A percentile compares a stretch with the other conserved stretches of the same genome.
Conservation (phyloP, 768 basidiomycete species). For the Mycena polygramma region DNA sequence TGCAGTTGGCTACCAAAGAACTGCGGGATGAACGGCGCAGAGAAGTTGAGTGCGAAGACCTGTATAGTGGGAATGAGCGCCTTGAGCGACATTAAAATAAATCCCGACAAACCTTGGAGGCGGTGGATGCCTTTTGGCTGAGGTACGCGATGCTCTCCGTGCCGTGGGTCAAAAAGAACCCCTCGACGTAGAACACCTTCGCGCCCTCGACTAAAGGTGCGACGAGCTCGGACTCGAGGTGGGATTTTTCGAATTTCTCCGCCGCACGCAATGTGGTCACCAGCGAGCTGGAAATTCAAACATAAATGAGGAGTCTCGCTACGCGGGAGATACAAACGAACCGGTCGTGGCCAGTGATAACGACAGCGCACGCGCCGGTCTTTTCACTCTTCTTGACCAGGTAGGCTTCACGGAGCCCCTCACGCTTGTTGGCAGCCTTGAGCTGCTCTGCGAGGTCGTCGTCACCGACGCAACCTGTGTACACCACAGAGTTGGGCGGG, state of each 20-base stretch:
- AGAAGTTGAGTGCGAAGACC: constrained; percentile 94
- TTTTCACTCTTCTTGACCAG: constrained; percentile 88
- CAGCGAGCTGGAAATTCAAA: constrained; percentile 72
- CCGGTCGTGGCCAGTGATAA: constrained; percentile 95
- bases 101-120: constrained; percentile 72
- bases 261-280: constrained; percentile 93
- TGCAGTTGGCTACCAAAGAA: constrained; percentile 91
- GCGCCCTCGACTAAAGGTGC: constrained; percentile 84
- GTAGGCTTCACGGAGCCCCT: constrained; percentile 91
- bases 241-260: constrained; percentile 87
- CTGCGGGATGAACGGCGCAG: constrained; percentile 96
- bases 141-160: constrained; percentile 76
- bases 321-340: constrained; percentile 48
- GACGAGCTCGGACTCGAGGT: constrained; percentile 82
- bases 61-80: constrained; percentile 43
- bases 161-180: constrained; percentile 98
- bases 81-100: neutral
- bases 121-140: constrained; percentile 80
- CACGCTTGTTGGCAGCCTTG: constrained; percentile 89
- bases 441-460: constrained; percentile 94
- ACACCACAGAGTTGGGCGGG: constrained; percentile 90
- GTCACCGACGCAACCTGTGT: constrained; percentile 93
- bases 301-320: neutral
- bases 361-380: constrained; percentile 97
- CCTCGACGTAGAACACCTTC: constrained; percentile 93